Evolutionary conservation across 305 asterid genomes (phyloP), one percentile per base, ranked within the genome.

Genomic region (Nicotiana rustica): DNA sequence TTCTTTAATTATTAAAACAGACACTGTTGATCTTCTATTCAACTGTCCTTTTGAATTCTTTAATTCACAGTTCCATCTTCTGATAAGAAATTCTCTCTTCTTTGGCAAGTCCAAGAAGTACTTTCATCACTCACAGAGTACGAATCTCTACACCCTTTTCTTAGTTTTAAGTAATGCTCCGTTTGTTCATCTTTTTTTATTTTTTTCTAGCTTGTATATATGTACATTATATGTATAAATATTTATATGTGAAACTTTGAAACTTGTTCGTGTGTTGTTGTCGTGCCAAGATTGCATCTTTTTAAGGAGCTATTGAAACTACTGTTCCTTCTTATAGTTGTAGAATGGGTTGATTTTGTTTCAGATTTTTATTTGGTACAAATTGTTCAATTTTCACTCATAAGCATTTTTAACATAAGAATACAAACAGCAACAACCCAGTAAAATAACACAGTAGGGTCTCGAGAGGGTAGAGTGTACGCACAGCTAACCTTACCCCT

Each of bases 281-380:
- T 55, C 15, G 49, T 76, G 12, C 9, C 47, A 76, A 52, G 80
- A 76, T 76, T 55, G 80, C 29, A 76, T 44, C 31, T 55, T 75
- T 2, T 49, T 1, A 29, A 25, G 65, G 65, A 4, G 1, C 5
- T 19, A 75, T 31, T 31, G 55, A 9, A 29, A 4, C 3, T 76
- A 55, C 31, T 31, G 49, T 17, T 21, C 17, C 35, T 41, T 18
- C 4, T 0, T 55, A 21, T 13, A 47, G 19, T 71, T 75, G 2
- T 1, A 52, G 79, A 75, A 25, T 33, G 35, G 64, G 8, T 75
- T 21, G 21, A 75, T 29, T 73, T 75, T 75, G 65, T 52, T 75
- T 76, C 19, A 55, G 66, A 76, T 76, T 55, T 55, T 76, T 55
- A 0, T 55, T 15, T 76, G 47, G 65, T 52, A 29, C 38, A 76